These are phyloP conservation scores for Fusarium multiceps DNA, from an alignment of 2,329 filamentous ascomycete species.

Conservation along the genomic window DNA sequence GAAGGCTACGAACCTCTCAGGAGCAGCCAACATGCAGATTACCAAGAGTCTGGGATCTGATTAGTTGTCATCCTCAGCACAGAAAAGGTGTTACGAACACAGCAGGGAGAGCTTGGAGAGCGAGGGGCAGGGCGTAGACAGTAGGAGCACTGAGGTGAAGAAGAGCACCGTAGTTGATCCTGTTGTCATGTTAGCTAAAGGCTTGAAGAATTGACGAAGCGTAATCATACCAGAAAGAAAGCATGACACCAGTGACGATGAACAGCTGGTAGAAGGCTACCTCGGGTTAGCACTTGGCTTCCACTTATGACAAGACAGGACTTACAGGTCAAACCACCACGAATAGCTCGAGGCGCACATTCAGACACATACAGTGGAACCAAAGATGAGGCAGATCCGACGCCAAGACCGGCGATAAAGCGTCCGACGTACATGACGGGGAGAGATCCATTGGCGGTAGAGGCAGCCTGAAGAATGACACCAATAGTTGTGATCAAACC, in stretches of 20 bases:
- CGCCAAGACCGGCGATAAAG: conserved; percentile 62
- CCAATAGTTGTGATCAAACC: conserved; percentile 69
- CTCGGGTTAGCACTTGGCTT: not conserved
- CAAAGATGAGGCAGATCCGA: conserved; percentile 61
- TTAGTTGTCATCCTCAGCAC: not conserved
- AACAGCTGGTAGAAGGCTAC: conserved; percentile 62
- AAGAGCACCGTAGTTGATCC: conserved; percentile 66
- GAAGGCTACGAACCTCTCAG: conserved; percentile 53
- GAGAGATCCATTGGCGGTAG: conserved; percentile 64
- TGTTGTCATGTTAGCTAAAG: conserved; percentile 53
- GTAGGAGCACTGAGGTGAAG: conserved; percentile 60
- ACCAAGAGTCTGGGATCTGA: conserved; percentile 58
- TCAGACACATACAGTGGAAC: conserved; percentile 61
- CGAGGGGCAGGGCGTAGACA: conserved; percentile 70
- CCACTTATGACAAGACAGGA: not conserved
- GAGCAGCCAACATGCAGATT: conserved; percentile 69
- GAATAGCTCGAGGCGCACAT: conserved; percentile 62
- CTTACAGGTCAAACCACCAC: conserved; percentile 60
- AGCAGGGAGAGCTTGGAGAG: conserved; percentile 73
- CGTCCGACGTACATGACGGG: conserved; percentile 74
- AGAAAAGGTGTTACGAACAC: conserved; percentile 49
- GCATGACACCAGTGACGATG: conserved; percentile 58
- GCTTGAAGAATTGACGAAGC: not conserved
- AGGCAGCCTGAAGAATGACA: conserved; percentile 71
- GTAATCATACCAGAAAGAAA: conserved; percentile 55